phyloP scores from a whole-genome alignment of 768 basidiomycete species.

The Hygrophoropsis aurantiaca region DNA sequence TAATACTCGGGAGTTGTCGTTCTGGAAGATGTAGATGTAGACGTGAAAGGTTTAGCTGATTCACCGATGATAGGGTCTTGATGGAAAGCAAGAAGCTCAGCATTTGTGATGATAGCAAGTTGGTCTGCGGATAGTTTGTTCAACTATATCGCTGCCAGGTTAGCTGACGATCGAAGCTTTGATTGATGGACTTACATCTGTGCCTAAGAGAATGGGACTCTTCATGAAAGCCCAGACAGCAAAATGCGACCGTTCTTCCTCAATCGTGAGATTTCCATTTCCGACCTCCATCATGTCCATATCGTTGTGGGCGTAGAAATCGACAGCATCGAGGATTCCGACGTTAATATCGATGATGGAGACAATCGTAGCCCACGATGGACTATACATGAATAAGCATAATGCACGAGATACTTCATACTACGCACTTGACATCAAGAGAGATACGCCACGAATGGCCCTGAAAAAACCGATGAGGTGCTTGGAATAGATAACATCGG shows the following conservation, averaged over 20 bases:
- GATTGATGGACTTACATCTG: constrained; percentile 22
- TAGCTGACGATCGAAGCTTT: background rate
- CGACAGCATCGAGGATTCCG: constrained; percentile 37
- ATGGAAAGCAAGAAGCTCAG: constrained; percentile 53
- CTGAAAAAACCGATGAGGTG: constrained; percentile 19
- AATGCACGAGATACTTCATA: background rate
- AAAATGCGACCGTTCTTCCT: constrained; percentile 56
- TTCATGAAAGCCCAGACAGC: constrained; percentile 60
- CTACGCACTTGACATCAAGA: constrained; percentile 41
- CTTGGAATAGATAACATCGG: background rate
- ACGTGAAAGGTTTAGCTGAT: constrained; percentile 48
- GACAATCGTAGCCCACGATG: constrained; percentile 51
- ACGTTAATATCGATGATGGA: constrained; percentile 45
- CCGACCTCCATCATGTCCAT: constrained; percentile 63
- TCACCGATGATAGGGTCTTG: constrained; percentile 47
- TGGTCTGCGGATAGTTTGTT: constrained; percentile 39
- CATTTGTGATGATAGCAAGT: constrained; percentile 48
- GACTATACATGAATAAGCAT: constrained; percentile 17
- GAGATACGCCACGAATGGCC: constrained; percentile 57
- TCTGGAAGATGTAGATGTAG: constrained; percentile 35
- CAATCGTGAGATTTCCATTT: constrained; percentile 47
- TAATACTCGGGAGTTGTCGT: constrained; percentile 55
- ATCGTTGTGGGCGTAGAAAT: constrained; percentile 53
- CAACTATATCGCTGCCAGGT: constrained; percentile 31
- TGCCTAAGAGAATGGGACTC: constrained; percentile 53